Base-by-base conservation (phyloP, 345 rosid genomes). In the Populus ilicifolia region DNA sequence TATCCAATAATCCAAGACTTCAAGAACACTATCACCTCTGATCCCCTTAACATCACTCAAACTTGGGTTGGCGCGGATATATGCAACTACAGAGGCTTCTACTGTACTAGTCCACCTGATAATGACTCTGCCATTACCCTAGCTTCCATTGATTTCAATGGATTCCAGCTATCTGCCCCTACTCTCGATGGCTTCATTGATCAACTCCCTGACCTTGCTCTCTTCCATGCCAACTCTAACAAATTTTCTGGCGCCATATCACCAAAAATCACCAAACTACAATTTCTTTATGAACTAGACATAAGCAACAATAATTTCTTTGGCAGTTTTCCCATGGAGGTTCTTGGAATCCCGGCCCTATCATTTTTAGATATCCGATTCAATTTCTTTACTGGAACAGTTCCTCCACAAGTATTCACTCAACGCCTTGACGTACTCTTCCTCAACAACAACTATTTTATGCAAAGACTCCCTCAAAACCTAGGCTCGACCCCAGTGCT, bases 151-250 rank as follows among this genome's bases (percentile, higher is more conserved):
- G 88, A 87, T 67, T 84, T 87, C 84, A 85, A 85, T 14, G 85
- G 85, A 0, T 82, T 75, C 71, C 69, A 20, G 12, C 82, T 87
- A 21, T 18, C 75, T 9, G 88, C 88, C 43, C 83, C 87, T 0
- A 65, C 78, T 5, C 78, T 87, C 1, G 83, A 78, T n/a, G 88
- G 83, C 44, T 84, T 89, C 77, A 39, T 88, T 61, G 86, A 87
- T 65, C 82, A 76, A 41, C 82, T 89, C 25, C 85, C 84, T 2
- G 89, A 89, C 79, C 84, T 89, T 8, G 87, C 89, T 16, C n/a
- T 89, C 61, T 89, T 89, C 72, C 90, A 89, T 29, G 88, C 89
- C 61, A 87, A 87, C 76, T 82, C 88, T 71, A 89, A 89, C 80
- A 72, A 74, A 64, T 87, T 89, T 54, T 73, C 83, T 1, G 90